A percentile compares a stretch with the other conserved stretches of the same genome.
Evolutionary conservation across 2,329 filamentous ascomycete species (phyloP).

Genomic region (Dothiorella sarmentorum): DNA sequence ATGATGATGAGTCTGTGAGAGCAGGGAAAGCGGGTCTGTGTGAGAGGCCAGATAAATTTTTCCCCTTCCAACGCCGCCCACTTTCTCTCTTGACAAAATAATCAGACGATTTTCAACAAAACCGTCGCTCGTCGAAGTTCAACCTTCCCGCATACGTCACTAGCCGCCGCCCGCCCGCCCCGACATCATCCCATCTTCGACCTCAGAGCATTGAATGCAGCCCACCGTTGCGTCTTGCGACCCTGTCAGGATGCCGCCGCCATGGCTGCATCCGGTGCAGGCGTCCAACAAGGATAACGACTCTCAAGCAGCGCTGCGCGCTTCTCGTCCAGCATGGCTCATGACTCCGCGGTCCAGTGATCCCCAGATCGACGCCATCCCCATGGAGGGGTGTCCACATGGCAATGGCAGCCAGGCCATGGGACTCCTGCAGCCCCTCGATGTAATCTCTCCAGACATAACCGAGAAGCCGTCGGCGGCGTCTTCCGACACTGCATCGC

Average conservation of each 20-base stretch:
- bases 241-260: conserved; percentile 10
- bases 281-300: background rate
- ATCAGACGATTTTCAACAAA: conserved; percentile 16
- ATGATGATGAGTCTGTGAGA: conserved; percentile 1
- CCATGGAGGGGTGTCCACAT: conserved; percentile 4
- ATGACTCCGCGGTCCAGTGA: background rate
- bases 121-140: conserved; percentile 7
- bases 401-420: conserved; percentile 13
- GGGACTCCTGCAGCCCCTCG: background rate
- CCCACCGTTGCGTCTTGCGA: conserved; percentile 7
- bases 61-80: background rate
- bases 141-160: conserved; percentile 15
- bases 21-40: conserved; percentile 8
- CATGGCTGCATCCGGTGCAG: conserved; percentile 16
- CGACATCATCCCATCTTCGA: background rate
- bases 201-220: background rate
- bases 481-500: conserved; percentile 8
- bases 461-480: conserved; percentile 14
- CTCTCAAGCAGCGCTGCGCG: background rate
- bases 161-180: background rate
- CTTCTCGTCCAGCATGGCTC: conserved; percentile 1
- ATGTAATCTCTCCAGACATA: background rate
- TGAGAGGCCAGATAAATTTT: conserved; percentile 13
- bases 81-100: background rate
- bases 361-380: background rate